Evolutionary conservation across 306 rosid genomes (phyloP), one percentile per base, ranked within the genome.

Genomic region (apple (Malus domestica)): DNA sequence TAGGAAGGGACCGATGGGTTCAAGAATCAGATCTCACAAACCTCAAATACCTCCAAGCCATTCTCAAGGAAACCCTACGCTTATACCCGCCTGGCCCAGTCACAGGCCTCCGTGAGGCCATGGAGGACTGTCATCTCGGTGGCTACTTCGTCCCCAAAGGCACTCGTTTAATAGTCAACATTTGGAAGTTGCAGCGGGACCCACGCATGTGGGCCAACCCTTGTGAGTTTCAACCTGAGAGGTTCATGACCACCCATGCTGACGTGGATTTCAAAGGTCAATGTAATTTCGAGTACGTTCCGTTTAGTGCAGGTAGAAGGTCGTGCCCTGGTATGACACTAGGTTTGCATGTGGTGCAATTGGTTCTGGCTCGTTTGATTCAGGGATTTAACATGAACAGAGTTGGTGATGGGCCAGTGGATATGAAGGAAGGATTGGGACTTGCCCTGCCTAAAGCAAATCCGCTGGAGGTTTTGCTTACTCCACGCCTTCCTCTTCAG

Each of bases 181-280:
- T 84, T 19, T 84, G 80, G 85, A 84, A 81, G 27, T 4, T 81
- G 38, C 87, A 84, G 0, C 73, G 85, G 3, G 87, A 84, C 75
- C 83, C 85, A 0, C 33, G 60, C 3, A 44, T 80, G 19, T 84
- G 87, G 85, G 3, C 80, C 1, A 60, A 80, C 61, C 79, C 84
- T 1, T 10, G 25, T 2, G 82, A 80, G 73, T 84, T 84, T 12
- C 77, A 38, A 46, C 82, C 87, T 1, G 78, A 80, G 14, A 68
- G 82, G 72, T 84, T 84, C 54, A n/a, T 80, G 74, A 82, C 72
- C 4, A 67, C 68, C 2, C 64, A 58, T 33, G 79, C 52, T 14
- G 25, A 68, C 0, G 8, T 77, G 33, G 52, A 62, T 14, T 40
- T 73, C 29, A 11, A 19, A 7, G 77, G 71, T 3, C 68, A 69